Evolutionary conservation across 352 stramenopile species (phyloP).

Genomic region (Saprolegnia diclina): DNA sequence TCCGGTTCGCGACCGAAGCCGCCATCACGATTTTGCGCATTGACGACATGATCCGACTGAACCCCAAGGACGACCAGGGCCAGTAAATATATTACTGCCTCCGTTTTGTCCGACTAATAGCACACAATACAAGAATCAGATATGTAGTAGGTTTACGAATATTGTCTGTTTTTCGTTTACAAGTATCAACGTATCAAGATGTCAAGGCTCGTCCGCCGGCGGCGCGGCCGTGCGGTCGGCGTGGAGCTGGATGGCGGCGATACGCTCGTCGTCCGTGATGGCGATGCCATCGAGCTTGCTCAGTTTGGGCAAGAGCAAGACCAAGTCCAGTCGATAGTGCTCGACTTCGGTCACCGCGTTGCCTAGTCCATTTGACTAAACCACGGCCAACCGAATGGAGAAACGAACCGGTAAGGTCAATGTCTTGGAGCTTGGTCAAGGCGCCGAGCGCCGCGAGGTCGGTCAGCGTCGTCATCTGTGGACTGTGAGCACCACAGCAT

Average conservation of each 20-base stretch:
- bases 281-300: constrained; percentile 51
- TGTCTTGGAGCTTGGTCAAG: background rate
- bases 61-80: constrained; percentile 70
- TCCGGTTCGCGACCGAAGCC: constrained; percentile 98
- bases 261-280: constrained; percentile 55
- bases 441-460: background rate
- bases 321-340: constrained; percentile 47
- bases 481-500: background rate
- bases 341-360: constrained; percentile 53
- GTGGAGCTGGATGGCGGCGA: constrained; percentile 54
- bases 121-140: background rate
- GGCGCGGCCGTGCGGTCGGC: constrained; percentile 38
- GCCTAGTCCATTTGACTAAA: constrained; percentile 29
- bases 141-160: background rate
- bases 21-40: constrained; percentile 99
- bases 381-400: background rate
- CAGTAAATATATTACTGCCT: constrained; percentile 39
- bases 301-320: constrained; percentile 48
- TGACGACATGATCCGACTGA: constrained; percentile 98
- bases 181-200: background rate
- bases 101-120: constrained; percentile 26
- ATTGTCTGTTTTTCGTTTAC: background rate
- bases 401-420: constrained; percentile 22
- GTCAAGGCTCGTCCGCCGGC: constrained; percentile 16
- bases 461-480: constrained; percentile 10